Conservation (phyloP, 108 stramenopile species). For the Aureococcus anophagefferens region DNA sequence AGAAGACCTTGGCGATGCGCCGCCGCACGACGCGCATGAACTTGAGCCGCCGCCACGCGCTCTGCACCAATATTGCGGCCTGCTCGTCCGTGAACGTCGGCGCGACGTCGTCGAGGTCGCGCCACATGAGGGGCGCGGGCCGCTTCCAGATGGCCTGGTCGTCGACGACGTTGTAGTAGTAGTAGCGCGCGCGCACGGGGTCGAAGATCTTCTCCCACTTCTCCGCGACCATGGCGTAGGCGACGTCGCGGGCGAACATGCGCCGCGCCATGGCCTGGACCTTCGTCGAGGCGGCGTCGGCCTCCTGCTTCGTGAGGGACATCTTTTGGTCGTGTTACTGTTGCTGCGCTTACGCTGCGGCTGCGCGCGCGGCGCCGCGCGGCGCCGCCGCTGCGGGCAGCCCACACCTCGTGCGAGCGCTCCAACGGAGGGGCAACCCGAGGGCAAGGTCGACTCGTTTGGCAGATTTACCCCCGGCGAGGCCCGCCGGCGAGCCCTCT, state of each 20-base stretch:
- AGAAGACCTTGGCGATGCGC: not conserved
- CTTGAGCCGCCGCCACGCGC: not conserved
- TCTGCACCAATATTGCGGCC: constrained; percentile 6
- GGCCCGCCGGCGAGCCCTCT: too few relatives aligned
- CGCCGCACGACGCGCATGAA: not conserved
- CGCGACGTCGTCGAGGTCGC: not conserved
- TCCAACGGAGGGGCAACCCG: too few relatives aligned
- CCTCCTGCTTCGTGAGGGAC: too few relatives aligned
- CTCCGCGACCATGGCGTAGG: not conserved
- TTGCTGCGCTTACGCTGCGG: too few relatives aligned
- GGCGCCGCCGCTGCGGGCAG: too few relatives aligned
- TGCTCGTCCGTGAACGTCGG: constrained; percentile 6
- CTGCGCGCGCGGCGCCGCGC: too few relatives aligned
- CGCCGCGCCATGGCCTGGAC: not conserved
- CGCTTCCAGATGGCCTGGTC: not conserved
- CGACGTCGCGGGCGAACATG: not conserved
- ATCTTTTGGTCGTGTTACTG: too few relatives aligned
- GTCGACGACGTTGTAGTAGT: not conserved
- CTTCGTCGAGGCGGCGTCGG: not conserved
- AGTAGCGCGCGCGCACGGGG: not conserved
- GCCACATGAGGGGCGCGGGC: not conserved
- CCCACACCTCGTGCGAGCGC: too few relatives aligned
- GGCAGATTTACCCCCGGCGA: too few relatives aligned
- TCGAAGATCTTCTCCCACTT: not conserved
- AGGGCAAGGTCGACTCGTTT: too few relatives aligned